Evolutionary conservation across 148 eudicot genomes (phyloP), one percentile per base, ranked within the genome.

Genomic region (Rhododendron molle): DNA sequence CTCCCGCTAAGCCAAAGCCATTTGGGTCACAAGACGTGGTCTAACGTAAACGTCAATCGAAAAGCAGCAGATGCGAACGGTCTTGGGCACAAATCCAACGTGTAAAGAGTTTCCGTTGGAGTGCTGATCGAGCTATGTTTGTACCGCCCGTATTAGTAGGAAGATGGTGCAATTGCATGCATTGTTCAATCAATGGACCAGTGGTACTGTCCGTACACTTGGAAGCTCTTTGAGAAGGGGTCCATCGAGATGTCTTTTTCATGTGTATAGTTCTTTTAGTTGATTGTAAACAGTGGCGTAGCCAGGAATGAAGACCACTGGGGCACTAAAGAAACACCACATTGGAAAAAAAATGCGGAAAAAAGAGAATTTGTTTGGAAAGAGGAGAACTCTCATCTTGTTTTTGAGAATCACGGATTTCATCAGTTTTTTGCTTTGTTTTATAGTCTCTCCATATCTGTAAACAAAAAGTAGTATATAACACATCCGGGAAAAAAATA

Each of bases 31-130:
- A 92, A 36, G 98, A 94, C 30, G 87, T 85, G 40, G 90, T 78
- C 78, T 95, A 93, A 87, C 96, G 98, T 40, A 95, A 93, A 83
- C 93, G 93, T 81, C 97, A 93, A 85, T 40, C 76, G 13, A 71
- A 71, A 71, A 95, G 99, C 83, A 94, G 98, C 85, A 92, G 90
- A 90, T 96, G 99, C 91, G 94, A 6, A 94, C 88, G 95, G 95
- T 30, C 88, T 91, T 46, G 99, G 98, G 74, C 99, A 96, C 88
- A 96, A 95, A 84, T 87, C 93, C 98, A 71, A 93, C 98, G 38
- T 96, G 99, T 91, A 95, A 94, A 89, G 96, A 92, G 86, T 80
- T 90, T 84, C 20, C 87, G 72, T 71, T 88, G 86, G 90, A 87
- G 83, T 74, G 85, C 62, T 91, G 81, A 5, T 40, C 0, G 43